These are phyloP conservation scores for Pseudocercospora fijiensis DNA, from an alignment of 2,329 filamentous ascomycete genomes.

Conservation along the genomic window DNA sequence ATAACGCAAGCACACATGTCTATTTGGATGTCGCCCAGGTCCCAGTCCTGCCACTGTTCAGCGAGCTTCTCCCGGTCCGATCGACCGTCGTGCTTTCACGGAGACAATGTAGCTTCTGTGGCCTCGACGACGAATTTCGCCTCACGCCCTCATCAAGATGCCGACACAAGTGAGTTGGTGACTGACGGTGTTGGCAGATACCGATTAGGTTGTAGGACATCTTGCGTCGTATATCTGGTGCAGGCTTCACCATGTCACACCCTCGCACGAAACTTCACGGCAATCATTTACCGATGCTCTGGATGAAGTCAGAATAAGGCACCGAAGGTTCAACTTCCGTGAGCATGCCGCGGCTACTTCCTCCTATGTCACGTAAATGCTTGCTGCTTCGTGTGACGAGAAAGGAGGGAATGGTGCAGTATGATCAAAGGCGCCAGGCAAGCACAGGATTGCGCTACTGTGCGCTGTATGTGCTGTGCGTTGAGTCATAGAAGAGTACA, in stretches of 20 bases:
- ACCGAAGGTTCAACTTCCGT: background rate
- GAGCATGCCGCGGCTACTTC: background rate
- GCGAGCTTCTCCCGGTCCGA: background rate
- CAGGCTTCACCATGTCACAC: background rate
- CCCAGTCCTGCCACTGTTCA: too few relatives aligned
- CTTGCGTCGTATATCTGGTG: background rate
- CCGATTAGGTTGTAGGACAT: background rate
- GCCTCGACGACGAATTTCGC: too few relatives aligned
- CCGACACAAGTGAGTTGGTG: background rate
- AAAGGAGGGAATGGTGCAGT: background rate
- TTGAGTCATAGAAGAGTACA: background rate
- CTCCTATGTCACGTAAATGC: background rate
- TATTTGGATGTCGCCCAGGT: background rate
- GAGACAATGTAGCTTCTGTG: too few relatives aligned
- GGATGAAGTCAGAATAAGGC: background rate
- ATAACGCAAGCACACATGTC: background rate
- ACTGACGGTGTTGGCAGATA: background rate
- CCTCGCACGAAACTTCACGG: background rate
- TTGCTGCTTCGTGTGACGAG: background rate
- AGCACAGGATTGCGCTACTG: background rate
- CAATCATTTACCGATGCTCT: constrained; percentile 4
- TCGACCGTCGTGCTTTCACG: background rate
- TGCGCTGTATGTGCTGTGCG: background rate
- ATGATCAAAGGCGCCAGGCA: background rate
- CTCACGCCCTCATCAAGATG: background rate